phyloP scores from a whole-genome alignment of 768 basidiomycete genomes.

The Hysterangium stoloniferum region DNA sequence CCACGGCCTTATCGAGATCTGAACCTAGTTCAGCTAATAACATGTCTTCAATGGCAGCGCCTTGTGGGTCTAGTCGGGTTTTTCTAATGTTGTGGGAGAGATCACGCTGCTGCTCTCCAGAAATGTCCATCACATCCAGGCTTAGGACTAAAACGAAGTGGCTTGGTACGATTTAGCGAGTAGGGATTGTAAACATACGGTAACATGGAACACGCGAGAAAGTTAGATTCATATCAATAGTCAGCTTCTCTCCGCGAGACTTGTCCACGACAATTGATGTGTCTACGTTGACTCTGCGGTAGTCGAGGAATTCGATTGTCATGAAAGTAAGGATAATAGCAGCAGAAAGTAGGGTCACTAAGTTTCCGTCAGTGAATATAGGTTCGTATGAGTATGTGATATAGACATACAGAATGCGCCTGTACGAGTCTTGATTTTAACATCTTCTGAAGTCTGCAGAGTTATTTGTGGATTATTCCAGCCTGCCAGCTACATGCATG shows the following conservation, averaged over 20 bases:
- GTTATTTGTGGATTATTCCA: not conserved
- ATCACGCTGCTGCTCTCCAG: conserved; percentile 90
- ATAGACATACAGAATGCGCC: conserved; percentile 78
- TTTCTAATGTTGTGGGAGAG: conserved; percentile 85
- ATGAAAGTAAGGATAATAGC: conserved; percentile 90
- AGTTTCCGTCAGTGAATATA: conserved; percentile 1
- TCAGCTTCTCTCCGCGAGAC: conserved; percentile 90
- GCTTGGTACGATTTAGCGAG: conserved; percentile 1
- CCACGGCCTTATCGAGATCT: conserved; percentile 73
- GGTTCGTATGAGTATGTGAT: not conserved
- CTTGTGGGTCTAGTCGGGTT: conserved; percentile 58
- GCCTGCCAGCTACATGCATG: not conserved
- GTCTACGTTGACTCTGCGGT: conserved; percentile 77
- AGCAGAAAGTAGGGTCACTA: conserved; percentile 88
- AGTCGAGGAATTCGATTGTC: conserved; percentile 93
- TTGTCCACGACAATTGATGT: conserved; percentile 93
- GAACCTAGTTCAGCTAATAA: conserved; percentile 69
- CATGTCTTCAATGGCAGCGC: conserved; percentile 38
- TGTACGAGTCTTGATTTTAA: conserved; percentile 96
- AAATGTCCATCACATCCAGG: conserved; percentile 96
- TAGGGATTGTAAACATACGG: conserved; percentile 43
- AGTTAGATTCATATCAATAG: conserved; percentile 84
- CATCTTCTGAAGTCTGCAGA: conserved; percentile 91
- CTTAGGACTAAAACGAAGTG: conserved; percentile 62
- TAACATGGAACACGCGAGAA: conserved; percentile 98